Conservation (phyloP, 2,329 filamentous ascomycete genomes). For the Beauveria australis region DNA sequence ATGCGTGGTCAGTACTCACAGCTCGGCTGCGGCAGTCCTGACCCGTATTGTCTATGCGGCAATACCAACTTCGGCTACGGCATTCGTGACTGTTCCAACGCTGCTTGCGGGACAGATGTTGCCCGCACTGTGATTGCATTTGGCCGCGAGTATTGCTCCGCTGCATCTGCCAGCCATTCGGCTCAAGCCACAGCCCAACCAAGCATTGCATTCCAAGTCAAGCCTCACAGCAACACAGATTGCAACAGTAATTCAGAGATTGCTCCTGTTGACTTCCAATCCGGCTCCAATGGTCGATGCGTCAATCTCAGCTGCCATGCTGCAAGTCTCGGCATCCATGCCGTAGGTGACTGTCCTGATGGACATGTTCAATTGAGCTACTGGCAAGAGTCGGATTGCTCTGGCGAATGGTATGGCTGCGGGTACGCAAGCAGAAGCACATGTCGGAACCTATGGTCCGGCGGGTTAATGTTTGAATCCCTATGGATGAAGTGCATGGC, state of each 20-base stretch:
- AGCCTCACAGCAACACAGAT: not conserved
- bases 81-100: constrained; percentile 13
- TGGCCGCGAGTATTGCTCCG: constrained; percentile 4
- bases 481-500: not conserved
- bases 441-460: not conserved
- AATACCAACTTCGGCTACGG: constrained; percentile 14
- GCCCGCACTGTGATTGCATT: constrained; percentile 13
- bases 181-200: not conserved
- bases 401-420: not conserved
- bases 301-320: not conserved
- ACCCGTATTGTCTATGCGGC: constrained; percentile 12
- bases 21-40: constrained; percentile 7
- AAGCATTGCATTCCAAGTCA: not conserved
- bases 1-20: constrained; percentile 10
- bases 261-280: not conserved
- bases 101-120: constrained; percentile 5
- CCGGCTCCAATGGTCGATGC: not conserved
- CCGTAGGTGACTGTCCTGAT: not conserved
- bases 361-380: not conserved
- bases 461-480: not conserved
- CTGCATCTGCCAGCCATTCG: constrained; percentile 3
- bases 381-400: not conserved
- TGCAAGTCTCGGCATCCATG: not conserved
- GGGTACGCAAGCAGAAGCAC: not conserved
- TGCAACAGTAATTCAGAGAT: not conserved